Conservation (phyloP, 2,329 filamentous ascomycete genomes). For the Aspergillus fructus region DNA sequence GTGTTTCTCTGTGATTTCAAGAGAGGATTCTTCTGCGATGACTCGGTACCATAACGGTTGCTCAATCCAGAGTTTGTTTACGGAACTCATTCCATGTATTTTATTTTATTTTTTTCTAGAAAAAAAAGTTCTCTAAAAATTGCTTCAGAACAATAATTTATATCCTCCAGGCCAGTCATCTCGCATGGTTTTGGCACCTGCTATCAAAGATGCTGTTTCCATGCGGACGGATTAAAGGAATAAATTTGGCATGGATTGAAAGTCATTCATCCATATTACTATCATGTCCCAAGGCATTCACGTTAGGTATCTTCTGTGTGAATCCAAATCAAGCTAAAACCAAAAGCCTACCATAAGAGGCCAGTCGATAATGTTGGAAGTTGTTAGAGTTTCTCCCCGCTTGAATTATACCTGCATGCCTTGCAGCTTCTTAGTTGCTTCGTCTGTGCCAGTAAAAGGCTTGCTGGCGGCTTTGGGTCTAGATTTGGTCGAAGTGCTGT, state of each 20-base stretch:
- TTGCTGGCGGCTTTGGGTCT: constrained; percentile 41
- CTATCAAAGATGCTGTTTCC: not conserved
- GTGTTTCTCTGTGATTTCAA: too few relatives aligned
- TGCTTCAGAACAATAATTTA: not conserved
- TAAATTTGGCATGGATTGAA: not conserved
- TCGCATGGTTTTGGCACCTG: not conserved
- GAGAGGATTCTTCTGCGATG: too few relatives aligned
- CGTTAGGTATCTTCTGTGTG: not conserved
- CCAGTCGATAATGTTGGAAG: too few relatives aligned
- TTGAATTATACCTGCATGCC: constrained; percentile 38
- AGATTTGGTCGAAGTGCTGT: constrained; percentile 62
- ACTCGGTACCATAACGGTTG: too few relatives aligned
- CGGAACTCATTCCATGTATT: too few relatives aligned
- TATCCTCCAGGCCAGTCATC: not conserved
- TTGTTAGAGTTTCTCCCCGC: not conserved
- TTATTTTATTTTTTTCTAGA: not conserved
- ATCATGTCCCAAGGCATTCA: not conserved
- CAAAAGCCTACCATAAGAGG: too few relatives aligned
- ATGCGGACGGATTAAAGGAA: not conserved
- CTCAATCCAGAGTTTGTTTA: too few relatives aligned
- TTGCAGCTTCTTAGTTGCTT: constrained; percentile 42
- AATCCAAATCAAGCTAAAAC: not conserved
- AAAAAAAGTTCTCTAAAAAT: not conserved
- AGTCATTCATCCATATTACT: not conserved
- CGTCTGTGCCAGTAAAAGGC: constrained; percentile 28